phyloP scores from a whole-genome alignment of 345 rosid genomes.

The Sapria himalayana region DNA sequence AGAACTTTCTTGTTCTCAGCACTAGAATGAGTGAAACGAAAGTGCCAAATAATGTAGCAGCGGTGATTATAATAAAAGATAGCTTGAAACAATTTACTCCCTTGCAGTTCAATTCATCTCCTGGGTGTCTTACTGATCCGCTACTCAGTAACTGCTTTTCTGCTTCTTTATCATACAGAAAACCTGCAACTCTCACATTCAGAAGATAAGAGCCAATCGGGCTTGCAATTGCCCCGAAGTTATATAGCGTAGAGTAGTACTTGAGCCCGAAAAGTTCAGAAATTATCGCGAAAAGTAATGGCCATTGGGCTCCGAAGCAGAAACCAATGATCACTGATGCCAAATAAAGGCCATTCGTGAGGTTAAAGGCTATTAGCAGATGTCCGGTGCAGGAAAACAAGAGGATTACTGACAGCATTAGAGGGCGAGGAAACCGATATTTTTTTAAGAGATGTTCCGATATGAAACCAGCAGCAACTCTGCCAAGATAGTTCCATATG shows the following conservation, averaged over 20 bases:
- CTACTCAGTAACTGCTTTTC: constrained; percentile 18
- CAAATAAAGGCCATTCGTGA: constrained; percentile 21
- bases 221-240: constrained; percentile 41
- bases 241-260: constrained; percentile 40
- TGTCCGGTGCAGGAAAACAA: constrained; percentile 27
- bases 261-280: constrained; percentile 48
- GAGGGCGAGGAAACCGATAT: constrained; percentile 9
- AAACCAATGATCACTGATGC: constrained; percentile 41
- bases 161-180: constrained; percentile 39
- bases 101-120: constrained; percentile 19
- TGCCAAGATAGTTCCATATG: constrained; percentile 13
- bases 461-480: constrained; percentile 6
- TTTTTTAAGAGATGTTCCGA: constrained; percentile 9
- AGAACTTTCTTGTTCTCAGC: constrained; percentile 35
- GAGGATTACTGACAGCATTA: neutral
- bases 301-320: constrained; percentile 41
- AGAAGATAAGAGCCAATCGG: constrained; percentile 43
- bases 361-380: constrained; percentile 24
- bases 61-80: constrained; percentile 33
- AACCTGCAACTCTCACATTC: constrained; percentile 28
- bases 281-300: constrained; percentile 37
- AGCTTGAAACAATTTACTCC: constrained; percentile 35
- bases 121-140: constrained; percentile 11
- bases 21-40: constrained; percentile 32
- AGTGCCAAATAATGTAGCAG: constrained; percentile 27